Base-by-base conservation (phyloP, 805 yeast species). In the Nakazawaea molendinolei region DNA sequence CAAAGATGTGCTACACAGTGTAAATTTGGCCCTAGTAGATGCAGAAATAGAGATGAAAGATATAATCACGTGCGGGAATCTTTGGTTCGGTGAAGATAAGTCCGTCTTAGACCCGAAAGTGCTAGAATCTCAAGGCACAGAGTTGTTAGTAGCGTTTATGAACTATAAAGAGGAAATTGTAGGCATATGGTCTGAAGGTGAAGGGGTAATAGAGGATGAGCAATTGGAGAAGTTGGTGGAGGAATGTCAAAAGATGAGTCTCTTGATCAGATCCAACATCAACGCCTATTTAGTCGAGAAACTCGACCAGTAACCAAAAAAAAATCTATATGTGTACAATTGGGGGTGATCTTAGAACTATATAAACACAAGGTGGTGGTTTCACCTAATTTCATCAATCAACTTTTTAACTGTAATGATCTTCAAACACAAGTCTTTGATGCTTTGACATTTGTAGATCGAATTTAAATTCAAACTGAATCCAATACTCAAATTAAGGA, bases 1-100 rank as follows among this genome's bases (percentile, higher is more conserved):
- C 24, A 55, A 51, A 26, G 42, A 50, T 19, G 60, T 79, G 3
- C 65, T 74, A n/a, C 79, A 77, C 44, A 69, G 77, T 25, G 69
- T 84, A 0, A 74, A 83, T 3, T 53, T 86, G 34, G 95, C 96
- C 0, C 56, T 92, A 39, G 77, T 84, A 0, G 92, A 92, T 56
- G 80, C 96, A 0, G 87, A 87, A 6, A 76, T 90, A 19, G 94
- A 89, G 48, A 53, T 86, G 20, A 65, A 73, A 38, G 95, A 89
- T 50, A 61, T 87, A 42, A 89, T 87, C 1, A 72, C 86, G 6
- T 68, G 80, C 43, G 83, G 86, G 2, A 68, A 66, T 43, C 60
- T 63, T n/a, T 55, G 53, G 23, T 54, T 50, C 31, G 4, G 8
- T 8, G 33, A 30, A 15, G 33, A 13, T 13, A 19, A 23, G 15